phyloP scores from a whole-genome alignment of 495 filamentous ascomycete genomes.

The Rostrohypoxylon terebratum region DNA sequence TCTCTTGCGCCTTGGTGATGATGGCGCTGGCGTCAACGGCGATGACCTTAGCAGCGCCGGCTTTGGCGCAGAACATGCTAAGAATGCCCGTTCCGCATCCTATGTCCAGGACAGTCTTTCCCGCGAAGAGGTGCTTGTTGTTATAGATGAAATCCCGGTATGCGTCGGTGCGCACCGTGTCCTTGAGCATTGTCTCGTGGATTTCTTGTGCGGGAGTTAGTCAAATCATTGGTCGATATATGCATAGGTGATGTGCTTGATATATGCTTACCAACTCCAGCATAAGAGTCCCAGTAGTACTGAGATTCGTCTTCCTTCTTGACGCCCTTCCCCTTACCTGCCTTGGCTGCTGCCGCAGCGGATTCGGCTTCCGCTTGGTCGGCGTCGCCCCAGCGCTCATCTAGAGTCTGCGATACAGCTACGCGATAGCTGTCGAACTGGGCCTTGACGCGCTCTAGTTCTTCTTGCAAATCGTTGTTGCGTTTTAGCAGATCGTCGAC shows the following conservation, averaged over 20 bases:
- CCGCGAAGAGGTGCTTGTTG: slow-evolving; percentile 95
- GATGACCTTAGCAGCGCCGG: slow-evolving; percentile 92
- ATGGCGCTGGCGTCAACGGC: slow-evolving; percentile 98
- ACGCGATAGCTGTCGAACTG: slow-evolving; percentile 79
- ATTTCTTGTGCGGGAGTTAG: slow-evolving; percentile 74
- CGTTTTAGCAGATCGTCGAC: slow-evolving; percentile 62
- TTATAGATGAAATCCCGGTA: slow-evolving; percentile 99
- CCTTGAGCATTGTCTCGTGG: slow-evolving; percentile 94
- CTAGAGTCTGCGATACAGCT: slow-evolving; percentile 76
- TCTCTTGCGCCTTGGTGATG: slow-evolving; percentile 92
- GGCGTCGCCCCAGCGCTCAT: slow-evolving; percentile 71
- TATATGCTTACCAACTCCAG: slow-evolving; percentile 47
- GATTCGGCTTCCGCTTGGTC: slow-evolving; percentile 44
- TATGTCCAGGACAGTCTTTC: slow-evolving; percentile 97
- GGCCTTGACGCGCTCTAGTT: slow-evolving; percentile 70
- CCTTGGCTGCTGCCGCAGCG: neutral
- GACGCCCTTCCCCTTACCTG: slow-evolving; percentile 41
- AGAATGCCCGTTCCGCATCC: slow-evolving; percentile 89
- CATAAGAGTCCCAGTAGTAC: slow-evolving; percentile 86
- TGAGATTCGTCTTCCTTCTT: slow-evolving; percentile 65
- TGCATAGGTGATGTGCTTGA: neutral
- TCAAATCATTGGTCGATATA: neutral
- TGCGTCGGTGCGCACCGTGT: slow-evolving; percentile 92
- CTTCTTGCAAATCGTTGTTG: slow-evolving; percentile 75
- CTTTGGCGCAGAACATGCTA: slow-evolving; percentile 92